Percentiles rank a stretch among this genome's conserved stretches.
These are phyloP conservation scores for Pleurotus djamor DNA, from an alignment of 768 basidiomycete species.

Conservation along the genomic window DNA sequence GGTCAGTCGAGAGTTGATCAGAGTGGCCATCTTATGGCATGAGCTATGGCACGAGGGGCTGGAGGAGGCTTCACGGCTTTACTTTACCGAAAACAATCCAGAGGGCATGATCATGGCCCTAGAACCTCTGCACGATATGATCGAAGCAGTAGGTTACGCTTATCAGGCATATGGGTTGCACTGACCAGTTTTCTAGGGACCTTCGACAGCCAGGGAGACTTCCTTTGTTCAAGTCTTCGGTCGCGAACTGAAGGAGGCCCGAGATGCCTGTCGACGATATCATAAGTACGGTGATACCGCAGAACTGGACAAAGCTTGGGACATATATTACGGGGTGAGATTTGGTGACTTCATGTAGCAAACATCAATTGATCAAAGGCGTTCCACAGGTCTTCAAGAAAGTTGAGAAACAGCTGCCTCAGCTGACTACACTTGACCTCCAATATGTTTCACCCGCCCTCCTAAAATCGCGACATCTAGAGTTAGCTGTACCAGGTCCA, in stretches of 20 bases:
- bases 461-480: slow-evolving; percentile 84
- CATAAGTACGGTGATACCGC: slow-evolving; percentile 82
- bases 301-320: slow-evolving; percentile 97
- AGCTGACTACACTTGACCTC: slow-evolving; percentile 85
- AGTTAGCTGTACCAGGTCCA: slow-evolving; percentile 93
- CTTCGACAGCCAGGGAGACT: slow-evolving; percentile 90
- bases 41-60: slow-evolving; percentile 98
- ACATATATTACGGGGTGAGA: slow-evolving; percentile 91
- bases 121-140: slow-evolving; percentile 89
- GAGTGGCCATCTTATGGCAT: slow-evolving; percentile 98
- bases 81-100: slow-evolving; percentile 96
- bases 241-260: slow-evolving; percentile 87
- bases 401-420: slow-evolving; percentile 90
- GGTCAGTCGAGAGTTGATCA: slow-evolving; percentile 92
- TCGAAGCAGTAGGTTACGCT: slow-evolving; percentile 68
- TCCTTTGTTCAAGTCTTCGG: slow-evolving; percentile 95
- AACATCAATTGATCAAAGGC: not conserved
- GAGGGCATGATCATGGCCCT: slow-evolving; percentile 95
- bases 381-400: slow-evolving; percentile 83
- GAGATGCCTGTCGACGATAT: slow-evolving; percentile 87
- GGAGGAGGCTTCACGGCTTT: slow-evolving; percentile 94
- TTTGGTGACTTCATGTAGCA: not conserved
- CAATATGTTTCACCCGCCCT: slow-evolving; percentile 97
- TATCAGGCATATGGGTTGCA: not conserved
- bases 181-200: slow-evolving; percentile 54